Evolutionary conservation across 2,329 filamentous ascomycete genomes (phyloP), one percentile per base, ranked within the genome.

Genomic region (Aspergillus sp.): DNA sequence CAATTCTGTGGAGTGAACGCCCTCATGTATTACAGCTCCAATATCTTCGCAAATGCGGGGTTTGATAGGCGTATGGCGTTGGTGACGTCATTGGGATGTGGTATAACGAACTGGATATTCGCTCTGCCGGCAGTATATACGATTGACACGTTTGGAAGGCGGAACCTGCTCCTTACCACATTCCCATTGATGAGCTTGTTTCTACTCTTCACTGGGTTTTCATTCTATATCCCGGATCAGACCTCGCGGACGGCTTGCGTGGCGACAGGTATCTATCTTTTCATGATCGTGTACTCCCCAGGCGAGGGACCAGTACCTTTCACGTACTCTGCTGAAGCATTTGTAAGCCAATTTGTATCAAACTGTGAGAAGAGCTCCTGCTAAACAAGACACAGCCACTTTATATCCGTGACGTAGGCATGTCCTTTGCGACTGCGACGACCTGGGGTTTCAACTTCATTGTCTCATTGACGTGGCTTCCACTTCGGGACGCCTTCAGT

Each of bases 301-400:
- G 87, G 87, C 32, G 86, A 86, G 70, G 87, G 87, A 0, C 83
- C 84, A 0, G 86, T 88, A 0, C 86, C 87, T 0, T 89, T 88
- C 68, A 88, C 85, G 0, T 89, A 89, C 70, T 87, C 85, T 0
- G 86, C 87, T 15, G 87, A 89, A 70, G 86, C 85, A 1, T 89
- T 88, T 69, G 41, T 44, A 44, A 23, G 41, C 23, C 2, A 23
- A 11, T 6, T 11, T 44, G 10, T 13, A 15, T 5, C 8, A 21
- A 11, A 6, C 0, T 13, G 2, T 5, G 19, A 21, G 13, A 13
- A 44, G 10, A 2, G 11, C 0, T 13, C 41, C 0, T 13, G 10
- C 41, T 44, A 23, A 44, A 3, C 5, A 23, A 6, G 4, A 13
- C 17, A 7, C 41, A 44, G 41, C 86, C 86, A 5, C 75, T 88